These are phyloP conservation scores for Dacryopinax primogenitus DNA, from an alignment of 768 basidiomycete species.

Conservation along the genomic window DNA sequence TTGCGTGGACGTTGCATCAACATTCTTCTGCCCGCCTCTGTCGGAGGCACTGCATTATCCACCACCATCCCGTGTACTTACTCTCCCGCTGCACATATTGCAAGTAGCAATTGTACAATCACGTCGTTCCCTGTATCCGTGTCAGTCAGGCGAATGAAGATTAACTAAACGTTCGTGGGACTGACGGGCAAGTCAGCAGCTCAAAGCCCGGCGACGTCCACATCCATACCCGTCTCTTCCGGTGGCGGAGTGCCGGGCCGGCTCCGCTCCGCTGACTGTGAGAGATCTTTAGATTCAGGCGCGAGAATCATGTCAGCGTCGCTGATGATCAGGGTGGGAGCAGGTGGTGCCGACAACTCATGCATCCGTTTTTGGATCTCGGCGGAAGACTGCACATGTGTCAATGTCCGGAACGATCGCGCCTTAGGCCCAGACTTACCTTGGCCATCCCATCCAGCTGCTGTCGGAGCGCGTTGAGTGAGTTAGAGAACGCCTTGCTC, in stretches of 20 bases:
- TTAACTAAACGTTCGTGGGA: background rate
- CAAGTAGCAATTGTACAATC: constrained; percentile 8
- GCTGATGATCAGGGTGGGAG: constrained; percentile 3
- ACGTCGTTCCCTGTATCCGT: background rate
- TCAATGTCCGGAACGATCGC: background rate
- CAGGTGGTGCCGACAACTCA: constrained; percentile 31
- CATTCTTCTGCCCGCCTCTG: constrained; percentile 17
- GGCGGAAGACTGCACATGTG: constrained; percentile 41
- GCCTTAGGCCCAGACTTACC: constrained; percentile 29
- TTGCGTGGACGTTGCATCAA: constrained; percentile 28
- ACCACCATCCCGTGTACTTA: background rate
- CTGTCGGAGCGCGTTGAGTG: constrained; percentile 63
- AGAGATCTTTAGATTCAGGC: background rate
- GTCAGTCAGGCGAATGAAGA: background rate
- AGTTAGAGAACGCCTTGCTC: constrained; percentile 56
- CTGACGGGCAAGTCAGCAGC: background rate
- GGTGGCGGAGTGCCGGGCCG: background rate
- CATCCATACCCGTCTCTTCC: constrained; percentile 2
- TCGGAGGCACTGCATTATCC: constrained; percentile 8
- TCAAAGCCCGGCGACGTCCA: background rate
- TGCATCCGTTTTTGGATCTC: constrained; percentile 67
- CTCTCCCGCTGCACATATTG: background rate
- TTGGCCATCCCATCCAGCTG: constrained; percentile 68
- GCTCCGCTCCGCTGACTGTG: background rate
- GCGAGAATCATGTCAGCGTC: constrained; percentile 1